Conservation (phyloP, 306 rosid genomes). For the Fragaria ananassa region DNA sequence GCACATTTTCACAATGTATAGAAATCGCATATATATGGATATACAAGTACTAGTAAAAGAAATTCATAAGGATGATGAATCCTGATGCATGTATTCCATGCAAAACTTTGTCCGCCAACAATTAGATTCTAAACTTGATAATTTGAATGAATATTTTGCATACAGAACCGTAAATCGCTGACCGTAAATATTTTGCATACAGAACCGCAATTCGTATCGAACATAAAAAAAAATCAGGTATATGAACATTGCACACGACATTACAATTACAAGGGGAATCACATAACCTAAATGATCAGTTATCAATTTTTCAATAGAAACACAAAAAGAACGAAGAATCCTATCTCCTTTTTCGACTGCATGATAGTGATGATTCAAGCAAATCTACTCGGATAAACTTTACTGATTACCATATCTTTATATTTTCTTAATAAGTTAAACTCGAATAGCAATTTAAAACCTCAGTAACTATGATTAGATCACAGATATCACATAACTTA, state of each 20-base stretch:
- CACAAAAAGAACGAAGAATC: not conserved
- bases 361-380: too few relatives aligned
- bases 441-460: not conserved
- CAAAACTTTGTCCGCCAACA: not conserved
- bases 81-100: not conserved
- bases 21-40: not conserved
- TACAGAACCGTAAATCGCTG: not conserved
- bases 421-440: too few relatives aligned
- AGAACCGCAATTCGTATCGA: not conserved
- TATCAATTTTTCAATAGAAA: not conserved
- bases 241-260: not conserved
- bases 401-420: not conserved
- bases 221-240: not conserved
- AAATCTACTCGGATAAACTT: too few relatives aligned
- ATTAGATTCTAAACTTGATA: not conserved
- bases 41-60: not conserved
- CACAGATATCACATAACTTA: not conserved
- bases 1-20: not conserved
- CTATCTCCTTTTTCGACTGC: not conserved
- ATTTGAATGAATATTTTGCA: too few relatives aligned
- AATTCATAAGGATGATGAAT: not conserved
- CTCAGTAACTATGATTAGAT: not conserved
- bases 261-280: not conserved
- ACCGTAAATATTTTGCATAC: not conserved
- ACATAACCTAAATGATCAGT: not conserved